phyloP scores from a whole-genome alignment of 306 rosid genomes.

The Quercus mongolica region DNA sequence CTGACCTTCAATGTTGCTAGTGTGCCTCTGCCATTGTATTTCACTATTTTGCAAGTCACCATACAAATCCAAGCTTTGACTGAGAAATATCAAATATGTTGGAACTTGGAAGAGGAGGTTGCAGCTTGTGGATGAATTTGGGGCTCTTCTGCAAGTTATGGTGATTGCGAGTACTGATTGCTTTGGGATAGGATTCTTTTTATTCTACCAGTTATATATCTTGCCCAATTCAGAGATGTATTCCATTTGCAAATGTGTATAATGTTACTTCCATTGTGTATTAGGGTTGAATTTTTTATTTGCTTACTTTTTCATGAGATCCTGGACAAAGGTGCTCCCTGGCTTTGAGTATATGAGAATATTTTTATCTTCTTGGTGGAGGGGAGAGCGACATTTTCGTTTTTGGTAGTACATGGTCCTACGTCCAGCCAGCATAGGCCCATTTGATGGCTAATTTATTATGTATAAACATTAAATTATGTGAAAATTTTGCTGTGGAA shows the following conservation, averaged over 20 bases:
- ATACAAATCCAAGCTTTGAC: conserved; percentile 22
- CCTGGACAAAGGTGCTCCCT: conserved; percentile 28
- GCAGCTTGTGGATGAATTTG: conserved; percentile 20
- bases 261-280: conserved; percentile 36
- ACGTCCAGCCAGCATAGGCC: conserved; percentile 48
- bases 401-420: conserved; percentile 27
- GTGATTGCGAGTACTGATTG: conserved; percentile 2
- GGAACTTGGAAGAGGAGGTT: conserved; percentile 8
- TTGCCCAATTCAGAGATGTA: conserved; percentile 35
- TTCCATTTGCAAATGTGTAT: conserved; percentile 70
- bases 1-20: conserved; percentile 24
- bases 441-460: conserved; percentile 41
- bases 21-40: conserved; percentile 8
- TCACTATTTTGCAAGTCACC: neutral
- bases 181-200: conserved; percentile 11
- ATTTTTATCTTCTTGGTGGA: conserved; percentile 23
- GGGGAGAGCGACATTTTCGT: conserved; percentile 39
- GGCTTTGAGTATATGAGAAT: conserved; percentile 34
- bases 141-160: conserved; percentile 8
- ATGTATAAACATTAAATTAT: conserved; percentile 52
- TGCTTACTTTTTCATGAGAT: conserved; percentile 44
- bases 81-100: conserved; percentile 13
- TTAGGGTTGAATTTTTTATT: conserved; percentile 34
- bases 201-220: conserved; percentile 27
- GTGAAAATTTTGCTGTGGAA: conserved; percentile 47